These are phyloP conservation scores for Gleditsia sinensis DNA, from an alignment of 306 rosid species.

Conservation along the genomic window DNA sequence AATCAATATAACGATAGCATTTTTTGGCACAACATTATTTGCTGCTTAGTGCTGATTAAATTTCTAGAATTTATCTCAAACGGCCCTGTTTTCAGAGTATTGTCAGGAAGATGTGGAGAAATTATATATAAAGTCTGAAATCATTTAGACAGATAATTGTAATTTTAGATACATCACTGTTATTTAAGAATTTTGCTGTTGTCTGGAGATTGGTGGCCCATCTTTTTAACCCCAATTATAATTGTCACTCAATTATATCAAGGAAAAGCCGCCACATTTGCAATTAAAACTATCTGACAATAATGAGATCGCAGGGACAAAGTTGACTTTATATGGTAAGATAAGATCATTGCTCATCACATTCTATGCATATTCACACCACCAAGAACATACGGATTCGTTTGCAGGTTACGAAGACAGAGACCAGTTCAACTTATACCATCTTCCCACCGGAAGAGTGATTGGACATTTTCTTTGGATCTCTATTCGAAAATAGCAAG, in stretches of 20 bases:
- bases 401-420: not conserved
- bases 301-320: conserved; percentile 36
- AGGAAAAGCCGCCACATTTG: conserved; percentile 23
- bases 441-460: not conserved
- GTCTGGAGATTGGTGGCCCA: conserved; percentile 19
- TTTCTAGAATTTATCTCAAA: not conserved
- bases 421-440: conserved; percentile 9
- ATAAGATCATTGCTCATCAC: not conserved
- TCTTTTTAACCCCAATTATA: not conserved
- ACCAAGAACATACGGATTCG: not conserved
- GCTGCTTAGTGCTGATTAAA: not conserved
- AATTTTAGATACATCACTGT: not conserved
- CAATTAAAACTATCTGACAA: conserved; percentile 17
- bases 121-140: not conserved
- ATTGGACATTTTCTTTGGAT: not conserved
- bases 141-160: not conserved
- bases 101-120: not conserved
- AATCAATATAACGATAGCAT: not conserved
- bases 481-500: not conserved
- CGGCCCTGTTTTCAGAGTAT: not conserved
- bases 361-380: not conserved
- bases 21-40: not conserved
- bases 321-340: not conserved
- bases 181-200: not conserved
- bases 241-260: conserved; percentile 1